These are phyloP conservation scores for Cercophora sp. DNA, from an alignment of 495 filamentous ascomycete genomes.

Conservation along the genomic window DNA sequence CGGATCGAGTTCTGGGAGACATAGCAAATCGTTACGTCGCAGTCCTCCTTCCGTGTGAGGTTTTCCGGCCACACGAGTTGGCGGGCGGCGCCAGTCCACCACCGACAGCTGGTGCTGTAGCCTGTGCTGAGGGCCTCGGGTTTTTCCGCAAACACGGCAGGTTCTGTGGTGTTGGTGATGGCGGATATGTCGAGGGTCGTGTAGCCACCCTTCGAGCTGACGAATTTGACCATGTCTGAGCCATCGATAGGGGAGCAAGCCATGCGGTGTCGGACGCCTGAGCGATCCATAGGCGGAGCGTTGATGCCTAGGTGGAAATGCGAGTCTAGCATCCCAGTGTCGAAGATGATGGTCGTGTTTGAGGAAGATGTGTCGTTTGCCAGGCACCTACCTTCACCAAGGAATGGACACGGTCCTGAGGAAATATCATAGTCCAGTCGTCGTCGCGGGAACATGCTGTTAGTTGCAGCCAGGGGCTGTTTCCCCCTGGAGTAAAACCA, in stretches of 20 bases:
- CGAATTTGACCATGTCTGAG: not conserved
- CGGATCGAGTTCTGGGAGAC: conserved; percentile 7
- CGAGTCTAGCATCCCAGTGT: conserved; percentile 7
- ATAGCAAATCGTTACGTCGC: not conserved
- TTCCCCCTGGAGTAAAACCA: conserved; percentile 10
- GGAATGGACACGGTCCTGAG: conserved; percentile 1
- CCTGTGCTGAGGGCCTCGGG: conserved; percentile 1
- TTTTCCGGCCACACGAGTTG: not conserved
- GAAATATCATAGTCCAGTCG: not conserved
- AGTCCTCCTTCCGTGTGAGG: not conserved
- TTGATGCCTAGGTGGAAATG: conserved; percentile 11
- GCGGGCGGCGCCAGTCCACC: conserved; percentile 5
- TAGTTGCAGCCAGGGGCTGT: conserved; percentile 10
- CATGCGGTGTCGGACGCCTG: conserved; percentile 5
- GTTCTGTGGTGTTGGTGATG: not conserved
- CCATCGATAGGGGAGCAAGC: conserved; percentile 8
- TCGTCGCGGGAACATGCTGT: conserved; percentile 8
- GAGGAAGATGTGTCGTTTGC: conserved; percentile 5
- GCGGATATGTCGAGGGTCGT: not conserved
- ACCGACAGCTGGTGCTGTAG: conserved; percentile 2
- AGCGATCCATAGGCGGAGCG: conserved; percentile 7
- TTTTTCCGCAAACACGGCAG: not conserved
- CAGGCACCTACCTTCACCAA: conserved; percentile 3
- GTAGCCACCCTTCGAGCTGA: not conserved
- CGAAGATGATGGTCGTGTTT: not conserved